phyloP scores from a whole-genome alignment of 2,329 filamentous ascomycete genomes.

The Thermochaetoides dissita region DNA sequence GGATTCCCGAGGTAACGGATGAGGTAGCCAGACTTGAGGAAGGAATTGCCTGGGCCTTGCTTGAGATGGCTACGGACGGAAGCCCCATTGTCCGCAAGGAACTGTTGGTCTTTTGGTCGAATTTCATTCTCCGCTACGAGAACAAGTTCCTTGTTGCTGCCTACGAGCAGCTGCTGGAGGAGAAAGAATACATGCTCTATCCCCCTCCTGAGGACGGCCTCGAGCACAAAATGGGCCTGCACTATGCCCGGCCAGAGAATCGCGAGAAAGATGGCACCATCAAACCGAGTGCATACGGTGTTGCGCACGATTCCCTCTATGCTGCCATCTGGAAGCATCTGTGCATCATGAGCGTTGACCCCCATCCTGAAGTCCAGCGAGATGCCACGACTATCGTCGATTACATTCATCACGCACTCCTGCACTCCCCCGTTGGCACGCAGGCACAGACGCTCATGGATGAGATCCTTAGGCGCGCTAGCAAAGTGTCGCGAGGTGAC shows the following conservation, averaged over 20 bases:
- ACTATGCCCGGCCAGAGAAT: constrained; percentile 43
- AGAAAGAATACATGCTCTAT: constrained; percentile 53
- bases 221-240: constrained; percentile 48
- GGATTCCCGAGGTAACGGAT: constrained; percentile 82
- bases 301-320: constrained; percentile 81
- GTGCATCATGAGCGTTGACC: constrained; percentile 80
- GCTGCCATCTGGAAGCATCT: constrained; percentile 90
- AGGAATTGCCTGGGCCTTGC: constrained; percentile 71
- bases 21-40: constrained; percentile 87
- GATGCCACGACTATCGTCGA: constrained; percentile 79
- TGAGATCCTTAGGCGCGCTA: constrained; percentile 47
- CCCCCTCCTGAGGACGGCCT: constrained; percentile 41
- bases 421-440: constrained; percentile 61
- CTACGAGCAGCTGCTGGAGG: constrained; percentile 78
- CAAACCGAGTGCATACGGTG: constrained; percentile 40
- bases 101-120: constrained; percentile 82
- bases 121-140: constrained; percentile 80
- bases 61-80: constrained; percentile 87
- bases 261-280: constrained; percentile 44
- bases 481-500: constrained; percentile 29
- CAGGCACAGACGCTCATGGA: constrained; percentile 60
- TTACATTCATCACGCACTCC: constrained; percentile 62
- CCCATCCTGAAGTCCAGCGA: constrained; percentile 81
- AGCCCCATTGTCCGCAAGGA: constrained; percentile 91
- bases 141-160: constrained; percentile 84